Base-by-base conservation (phyloP, 176 grass and related monocot species). In the Rhynchospora breviuscula region DNA sequence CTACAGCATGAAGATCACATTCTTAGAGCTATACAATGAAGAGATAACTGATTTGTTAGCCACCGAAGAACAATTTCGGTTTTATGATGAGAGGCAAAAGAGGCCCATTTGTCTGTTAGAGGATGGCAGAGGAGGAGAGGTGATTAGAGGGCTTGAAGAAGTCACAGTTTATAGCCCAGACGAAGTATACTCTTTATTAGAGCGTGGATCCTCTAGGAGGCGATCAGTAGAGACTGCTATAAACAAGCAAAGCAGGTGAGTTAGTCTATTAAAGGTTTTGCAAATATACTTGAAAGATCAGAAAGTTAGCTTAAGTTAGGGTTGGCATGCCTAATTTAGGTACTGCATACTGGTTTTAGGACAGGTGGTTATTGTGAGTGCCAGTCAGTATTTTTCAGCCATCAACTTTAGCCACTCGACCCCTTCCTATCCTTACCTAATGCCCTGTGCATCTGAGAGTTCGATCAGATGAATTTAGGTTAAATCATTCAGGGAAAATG, bases 181-280 rank as follows among this genome's bases (percentile, higher is more conserved):
- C 3, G 94, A 92, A 57, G 93, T 97, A 83, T 94, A 94, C 80
- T 69, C 53, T 43, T 87, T 94, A 29, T 81, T 97, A 49, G 88
- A 94, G 85, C 74, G 33, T 71, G 94, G 94, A 48, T 94, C 91
- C 63, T 66, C 88, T 85, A 97, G 85, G 83, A 94, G 94, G 78
- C 91, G 94, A 80, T 92, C 91, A 63, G 90, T 89, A 46, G 90
- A 92, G 78, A 94, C 94, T 43, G 33, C 87, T 21, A 48, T 88
- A 58, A 97, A 97, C 86, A 97, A 92, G 87, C 94, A 97, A 87
- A 97, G 94, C 94, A 94, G 94, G 94, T 97, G 44, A 59, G 59
- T 62, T 59, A 77, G 13, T 15, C 13, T 68, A 29, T 68, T 68
- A 68, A 33, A 7, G 6, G 26, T 47, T 84, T 59, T 61, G 59